Evolutionary conservation across 176 grass and related monocot genomes (phyloP).

Genomic region (Tillandsia fasciculata): DNA sequence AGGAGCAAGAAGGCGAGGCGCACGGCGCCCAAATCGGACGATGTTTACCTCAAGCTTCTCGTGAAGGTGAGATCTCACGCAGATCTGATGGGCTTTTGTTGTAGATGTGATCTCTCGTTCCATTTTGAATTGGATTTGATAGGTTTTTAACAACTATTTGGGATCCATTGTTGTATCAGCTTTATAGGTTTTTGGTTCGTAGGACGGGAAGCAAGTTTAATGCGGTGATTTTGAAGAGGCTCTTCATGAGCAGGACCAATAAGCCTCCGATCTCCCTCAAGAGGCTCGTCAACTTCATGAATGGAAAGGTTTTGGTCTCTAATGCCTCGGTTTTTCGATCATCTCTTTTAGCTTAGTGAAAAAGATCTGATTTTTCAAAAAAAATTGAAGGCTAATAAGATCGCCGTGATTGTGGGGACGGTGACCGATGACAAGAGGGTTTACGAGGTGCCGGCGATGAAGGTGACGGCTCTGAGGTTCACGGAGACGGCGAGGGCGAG

Average conservation of each 20-base stretch:
- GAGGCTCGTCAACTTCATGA: slow-evolving; percentile 11
- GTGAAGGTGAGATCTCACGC: slow-evolving; percentile 14
- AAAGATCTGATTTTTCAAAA: no score
- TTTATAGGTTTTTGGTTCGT: slow-evolving; percentile 21
- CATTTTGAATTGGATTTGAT: neutral
- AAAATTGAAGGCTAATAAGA: neutral
- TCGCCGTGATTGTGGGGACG: slow-evolving; percentile 19
- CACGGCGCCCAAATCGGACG: slow-evolving; percentile 14
- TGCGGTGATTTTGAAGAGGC: slow-evolving; percentile 15
- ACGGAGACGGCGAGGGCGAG: slow-evolving; percentile 24
- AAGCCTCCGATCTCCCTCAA: slow-evolving; percentile 17
- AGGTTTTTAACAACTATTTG: neutral
- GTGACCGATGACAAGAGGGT: slow-evolving; percentile 23
- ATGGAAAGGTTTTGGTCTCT: slow-evolving; percentile 8
- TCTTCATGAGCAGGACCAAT: slow-evolving; percentile 25
- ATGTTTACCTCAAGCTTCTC: slow-evolving; percentile 22
- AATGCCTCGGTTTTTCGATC: neutral
- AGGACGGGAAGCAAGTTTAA: slow-evolving; percentile 20
- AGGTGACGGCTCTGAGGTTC: slow-evolving; percentile 23
- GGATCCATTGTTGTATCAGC: neutral
- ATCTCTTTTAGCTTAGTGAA: no score
- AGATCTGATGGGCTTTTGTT: neutral
- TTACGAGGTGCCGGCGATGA: slow-evolving; percentile 14
- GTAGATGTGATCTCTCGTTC: neutral
- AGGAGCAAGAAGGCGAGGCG: slow-evolving; percentile 21